phyloP scores from a whole-genome alignment of 2,329 filamentous ascomycete species.

The Pyricularia sp. region DNA sequence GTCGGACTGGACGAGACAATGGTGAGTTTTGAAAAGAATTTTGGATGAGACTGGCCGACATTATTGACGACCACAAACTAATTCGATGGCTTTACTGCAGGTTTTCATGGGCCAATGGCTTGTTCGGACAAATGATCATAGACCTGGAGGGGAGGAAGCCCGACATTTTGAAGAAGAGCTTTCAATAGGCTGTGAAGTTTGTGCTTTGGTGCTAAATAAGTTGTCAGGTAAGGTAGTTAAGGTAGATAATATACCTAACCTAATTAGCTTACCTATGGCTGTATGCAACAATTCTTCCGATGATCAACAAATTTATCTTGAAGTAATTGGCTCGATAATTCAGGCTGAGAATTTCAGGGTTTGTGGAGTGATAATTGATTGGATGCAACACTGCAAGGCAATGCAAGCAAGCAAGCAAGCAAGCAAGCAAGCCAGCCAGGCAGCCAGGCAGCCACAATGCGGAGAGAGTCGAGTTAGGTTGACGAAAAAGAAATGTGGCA shows the following conservation, averaged over 20 bases:
- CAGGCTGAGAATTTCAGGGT: neutral
- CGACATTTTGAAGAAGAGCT: slow-evolving; percentile 29
- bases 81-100: slow-evolving; percentile 29
- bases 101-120: slow-evolving; percentile 87
- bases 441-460: too few relatives aligned
- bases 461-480: too few relatives aligned
- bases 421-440: too few relatives aligned
- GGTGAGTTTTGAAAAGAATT: slow-evolving; percentile 20
- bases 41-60: neutral
- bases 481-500: neutral
- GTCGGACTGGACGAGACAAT: slow-evolving; percentile 31
- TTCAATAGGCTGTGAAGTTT: slow-evolving; percentile 18
- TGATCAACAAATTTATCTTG: neutral
- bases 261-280: neutral
- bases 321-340: neutral
- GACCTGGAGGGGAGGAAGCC: slow-evolving; percentile 66
- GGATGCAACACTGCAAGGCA: too few relatives aligned
- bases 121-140: slow-evolving; percentile 76
- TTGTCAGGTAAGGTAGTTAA: neutral
- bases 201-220: neutral
- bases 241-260: too few relatives aligned
- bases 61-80: neutral
- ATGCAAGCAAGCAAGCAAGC: too few relatives aligned
- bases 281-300: neutral
- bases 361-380: too few relatives aligned